Base-by-base conservation (phyloP, 129 eudicot genomes). In the Centella asiatica region DNA sequence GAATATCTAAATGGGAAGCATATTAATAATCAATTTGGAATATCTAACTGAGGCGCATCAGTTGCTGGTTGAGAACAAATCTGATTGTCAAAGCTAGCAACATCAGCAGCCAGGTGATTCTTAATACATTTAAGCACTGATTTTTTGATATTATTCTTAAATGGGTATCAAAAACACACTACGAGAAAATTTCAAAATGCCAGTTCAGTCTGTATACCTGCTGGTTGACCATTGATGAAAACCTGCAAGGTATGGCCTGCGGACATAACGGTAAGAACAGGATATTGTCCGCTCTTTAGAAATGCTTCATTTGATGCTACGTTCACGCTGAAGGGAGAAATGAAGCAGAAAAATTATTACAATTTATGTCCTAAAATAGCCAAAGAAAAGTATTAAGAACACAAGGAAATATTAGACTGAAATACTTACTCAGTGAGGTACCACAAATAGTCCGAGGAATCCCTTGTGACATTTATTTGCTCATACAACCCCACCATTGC, bases 181-280 rank as follows among this genome's bases (percentile, higher is more conserved):
- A n/a, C n/a, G n/a, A n/a, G 12, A 13, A 37, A 37, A 28, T 27
- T 27, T 55, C 15, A 55, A 15, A 8, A 56, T 42, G 13, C 12
- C 25, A 3, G 0, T 18, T 14, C 31, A 15, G 44, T 46, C 56
- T 22, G 19, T 63, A 59, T 63, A 87, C 98, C 98, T 75, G 93
- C 60, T 46, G 76, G 53, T 62, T 90, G 77, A 32, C 94, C 95
- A 26, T 90, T 90, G 75, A 87, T 66, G 64, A 83, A 90, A 47
- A 87, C 98, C 73, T 90, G 94, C 84, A 90, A 62, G 34, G 90
- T 79, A 64, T 90, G 98, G 39, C 95, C 95, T 1, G 98, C 94
- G 2, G 98, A 90, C 78, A 70, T 74, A 49, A 90, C 83, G 2
- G 84, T 75, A 73, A 90, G 98, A 50, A 58, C 49, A 46, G 95